These are phyloP conservation scores for Fusarium pseudograminearum DNA, from an alignment of 2,329 filamentous ascomycete genomes.

Conservation along the genomic window DNA sequence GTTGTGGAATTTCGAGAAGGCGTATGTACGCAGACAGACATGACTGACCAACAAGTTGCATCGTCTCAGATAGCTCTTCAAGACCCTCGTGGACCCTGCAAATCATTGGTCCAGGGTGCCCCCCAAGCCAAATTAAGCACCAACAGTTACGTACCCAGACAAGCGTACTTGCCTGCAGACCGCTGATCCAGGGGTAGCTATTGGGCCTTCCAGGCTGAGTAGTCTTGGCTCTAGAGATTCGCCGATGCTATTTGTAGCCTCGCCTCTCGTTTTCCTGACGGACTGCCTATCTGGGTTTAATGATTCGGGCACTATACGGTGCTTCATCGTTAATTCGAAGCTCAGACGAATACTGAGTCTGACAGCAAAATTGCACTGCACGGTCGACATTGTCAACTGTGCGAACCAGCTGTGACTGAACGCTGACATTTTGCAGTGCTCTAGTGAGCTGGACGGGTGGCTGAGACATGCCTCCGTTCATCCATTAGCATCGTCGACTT, in stretches of 20 bases:
- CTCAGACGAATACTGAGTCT: not conserved
- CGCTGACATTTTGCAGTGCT: slow-evolving; percentile 18
- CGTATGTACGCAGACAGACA: slow-evolving; percentile 10
- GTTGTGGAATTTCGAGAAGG: slow-evolving; percentile 13
- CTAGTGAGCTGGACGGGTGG: slow-evolving; percentile 7
- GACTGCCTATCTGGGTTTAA: slow-evolving; percentile 34
- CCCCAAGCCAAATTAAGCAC: slow-evolving; percentile 42
- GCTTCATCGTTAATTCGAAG: slow-evolving; percentile 22
- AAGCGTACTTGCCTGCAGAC: slow-evolving; percentile 38
- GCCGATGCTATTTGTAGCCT: slow-evolving; percentile 39
- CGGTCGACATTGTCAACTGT: slow-evolving; percentile 10
- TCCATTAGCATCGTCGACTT: slow-evolving; percentile 31
- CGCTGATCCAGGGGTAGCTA: slow-evolving; percentile 43
- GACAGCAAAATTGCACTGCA: slow-evolving; percentile 6
- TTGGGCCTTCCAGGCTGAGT: slow-evolving; percentile 26
- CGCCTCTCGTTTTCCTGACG: slow-evolving; percentile 13
- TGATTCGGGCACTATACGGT: slow-evolving; percentile 22
- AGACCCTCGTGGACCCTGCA: slow-evolving; percentile 41
- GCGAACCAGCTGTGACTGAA: slow-evolving; percentile 14
- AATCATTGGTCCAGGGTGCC: slow-evolving; percentile 38
- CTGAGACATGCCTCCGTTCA: slow-evolving; percentile 40
- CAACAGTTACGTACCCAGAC: slow-evolving; percentile 33
- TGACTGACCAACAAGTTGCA: slow-evolving; percentile 14
- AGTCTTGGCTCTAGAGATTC: slow-evolving; percentile 43
- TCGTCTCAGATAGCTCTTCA: slow-evolving; percentile 21